phyloP scores from a whole-genome alignment of 2,329 filamentous ascomycete genomes.

The Colletotrichum musae region DNA sequence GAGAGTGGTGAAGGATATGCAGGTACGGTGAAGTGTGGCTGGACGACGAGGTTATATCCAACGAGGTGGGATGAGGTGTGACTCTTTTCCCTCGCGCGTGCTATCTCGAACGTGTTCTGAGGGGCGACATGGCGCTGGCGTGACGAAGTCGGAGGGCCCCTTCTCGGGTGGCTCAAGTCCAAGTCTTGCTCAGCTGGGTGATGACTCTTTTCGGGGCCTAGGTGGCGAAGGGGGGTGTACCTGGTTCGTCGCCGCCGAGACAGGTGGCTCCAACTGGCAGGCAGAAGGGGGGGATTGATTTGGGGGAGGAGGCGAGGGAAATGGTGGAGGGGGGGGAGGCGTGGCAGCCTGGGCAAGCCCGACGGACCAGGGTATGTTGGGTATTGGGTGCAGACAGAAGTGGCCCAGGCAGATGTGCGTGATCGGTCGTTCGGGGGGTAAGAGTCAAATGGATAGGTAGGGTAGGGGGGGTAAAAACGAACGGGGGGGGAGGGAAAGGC shows the following conservation, averaged over 20 bases:
- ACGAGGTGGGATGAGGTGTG: conserved; percentile 40
- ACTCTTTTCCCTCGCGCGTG: conserved; percentile 41
- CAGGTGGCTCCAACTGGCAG: conserved; percentile 54
- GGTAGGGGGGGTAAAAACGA: conserved; percentile 17
- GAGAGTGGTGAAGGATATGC: conserved; percentile 28
- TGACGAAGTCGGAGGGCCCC: conserved; percentile 43
- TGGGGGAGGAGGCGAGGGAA: conserved; percentile 33
- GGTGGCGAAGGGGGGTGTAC: conserved; percentile 42
- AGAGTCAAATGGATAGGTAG: not conserved
- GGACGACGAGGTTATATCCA: conserved; percentile 41
- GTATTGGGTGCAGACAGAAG: conserved; percentile 20
- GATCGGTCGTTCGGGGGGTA: conserved; percentile 23
- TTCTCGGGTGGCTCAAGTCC: conserved; percentile 38
- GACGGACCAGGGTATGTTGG: conserved; percentile 29
- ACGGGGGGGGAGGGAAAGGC: conserved; percentile 12
- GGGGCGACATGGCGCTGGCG: conserved; percentile 42
- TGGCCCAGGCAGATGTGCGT: conserved; percentile 33
- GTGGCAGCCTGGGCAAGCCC: conserved; percentile 39
- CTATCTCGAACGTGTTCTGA: conserved; percentile 42
- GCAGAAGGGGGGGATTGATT: conserved; percentile 12
- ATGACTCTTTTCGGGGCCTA: conserved; percentile 48
- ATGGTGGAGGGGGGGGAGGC: conserved; percentile 7
- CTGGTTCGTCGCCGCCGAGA: conserved; percentile 40
- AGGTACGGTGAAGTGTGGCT: conserved; percentile 38
- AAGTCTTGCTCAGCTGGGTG: conserved; percentile 40